Conservation (phyloP, 805 yeast genomes). For the Helenozyma baotianmanensis region DNA sequence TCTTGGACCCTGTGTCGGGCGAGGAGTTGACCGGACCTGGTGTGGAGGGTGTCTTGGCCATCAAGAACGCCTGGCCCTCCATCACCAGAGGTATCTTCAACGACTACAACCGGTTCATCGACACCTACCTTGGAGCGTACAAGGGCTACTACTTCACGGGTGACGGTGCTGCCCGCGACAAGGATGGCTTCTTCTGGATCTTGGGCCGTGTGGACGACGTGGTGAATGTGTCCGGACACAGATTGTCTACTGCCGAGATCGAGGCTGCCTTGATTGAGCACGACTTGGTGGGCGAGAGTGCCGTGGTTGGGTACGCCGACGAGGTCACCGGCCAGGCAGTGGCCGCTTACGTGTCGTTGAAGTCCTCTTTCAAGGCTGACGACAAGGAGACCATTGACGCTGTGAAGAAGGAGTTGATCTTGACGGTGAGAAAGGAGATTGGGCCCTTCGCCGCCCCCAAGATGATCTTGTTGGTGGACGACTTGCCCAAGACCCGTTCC, state of each 20-base stretch:
- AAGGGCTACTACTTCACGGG: conserved; percentile 95
- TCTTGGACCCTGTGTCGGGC: conserved; percentile 92
- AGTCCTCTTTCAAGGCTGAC: conserved; percentile 34
- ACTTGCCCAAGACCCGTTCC: conserved; percentile 96
- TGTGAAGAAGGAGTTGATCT: conserved; percentile 66
- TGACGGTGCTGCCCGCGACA: conserved; percentile 97
- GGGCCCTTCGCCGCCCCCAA: conserved; percentile 98
- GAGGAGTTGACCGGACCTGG: conserved; percentile 78
- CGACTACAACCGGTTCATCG: conserved; percentile 80
- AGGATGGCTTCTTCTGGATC: conserved; percentile 96
- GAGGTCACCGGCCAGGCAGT: conserved; percentile 98
- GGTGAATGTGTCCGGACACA: conserved; percentile 95
- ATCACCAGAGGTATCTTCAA: conserved; percentile 95
- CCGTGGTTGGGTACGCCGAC: conserved; percentile 94
- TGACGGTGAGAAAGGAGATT: conserved; percentile 87
- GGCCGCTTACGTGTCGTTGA: conserved; percentile 87
- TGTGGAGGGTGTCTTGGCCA: conserved; percentile 94
- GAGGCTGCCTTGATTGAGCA: conserved; percentile 87
- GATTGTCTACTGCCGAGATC: conserved; percentile 97
- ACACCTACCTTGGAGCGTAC: conserved; percentile 90
- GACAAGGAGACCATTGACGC: conserved; percentile 44
- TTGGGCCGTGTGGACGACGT: conserved; percentile 98
- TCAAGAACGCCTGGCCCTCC: conserved; percentile 94
- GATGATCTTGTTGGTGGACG: conserved; percentile 74
- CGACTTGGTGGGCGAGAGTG: conserved; percentile 80